Evolutionary conservation across 202 grass and related monocot species (phyloP).

Genomic region (Panicum hallii): DNA sequence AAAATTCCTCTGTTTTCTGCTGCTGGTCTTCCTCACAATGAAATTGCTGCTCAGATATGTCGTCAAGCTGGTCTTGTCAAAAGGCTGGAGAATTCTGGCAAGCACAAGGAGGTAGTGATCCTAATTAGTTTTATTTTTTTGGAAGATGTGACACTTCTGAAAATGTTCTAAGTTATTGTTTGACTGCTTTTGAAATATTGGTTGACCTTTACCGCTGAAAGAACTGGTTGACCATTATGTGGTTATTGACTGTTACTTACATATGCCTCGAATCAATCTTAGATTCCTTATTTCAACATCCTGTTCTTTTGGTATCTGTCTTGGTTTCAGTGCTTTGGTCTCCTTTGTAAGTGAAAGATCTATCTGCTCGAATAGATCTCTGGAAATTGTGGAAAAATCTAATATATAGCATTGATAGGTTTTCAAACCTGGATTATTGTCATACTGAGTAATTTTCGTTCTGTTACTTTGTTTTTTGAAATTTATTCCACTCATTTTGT

Average conservation of each 20-base stretch:
- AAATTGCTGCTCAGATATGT: conserved; percentile 99
- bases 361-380: neutral
- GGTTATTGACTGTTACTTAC: neutral
- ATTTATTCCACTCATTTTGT: conserved; percentile 16
- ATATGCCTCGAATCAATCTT: conserved; percentile 4
- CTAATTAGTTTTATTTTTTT: neutral
- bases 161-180: conserved; percentile 2
- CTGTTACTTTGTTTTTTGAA: neutral
- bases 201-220: neutral
- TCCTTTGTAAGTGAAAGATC: neutral
- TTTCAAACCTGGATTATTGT: conserved; percentile 3
- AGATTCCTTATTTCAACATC: conserved; percentile 34
- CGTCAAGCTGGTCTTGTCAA: conserved; percentile 99
- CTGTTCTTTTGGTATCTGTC: neutral
- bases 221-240: neutral
- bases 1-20: conserved; percentile 99
- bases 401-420: neutral
- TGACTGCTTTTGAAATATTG: neutral
- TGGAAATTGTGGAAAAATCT: neutral
- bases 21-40: conserved; percentile 97
- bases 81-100: conserved; percentile 75
- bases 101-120: conserved; percentile 67
- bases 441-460: neutral
- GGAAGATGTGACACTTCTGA: neutral
- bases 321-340: neutral